A percentile compares a stretch with the other conserved stretches of the same genome.
phyloP scores from a whole-genome alignment of 768 basidiomycete genomes.

The Leccinum longicurvipes region DNA sequence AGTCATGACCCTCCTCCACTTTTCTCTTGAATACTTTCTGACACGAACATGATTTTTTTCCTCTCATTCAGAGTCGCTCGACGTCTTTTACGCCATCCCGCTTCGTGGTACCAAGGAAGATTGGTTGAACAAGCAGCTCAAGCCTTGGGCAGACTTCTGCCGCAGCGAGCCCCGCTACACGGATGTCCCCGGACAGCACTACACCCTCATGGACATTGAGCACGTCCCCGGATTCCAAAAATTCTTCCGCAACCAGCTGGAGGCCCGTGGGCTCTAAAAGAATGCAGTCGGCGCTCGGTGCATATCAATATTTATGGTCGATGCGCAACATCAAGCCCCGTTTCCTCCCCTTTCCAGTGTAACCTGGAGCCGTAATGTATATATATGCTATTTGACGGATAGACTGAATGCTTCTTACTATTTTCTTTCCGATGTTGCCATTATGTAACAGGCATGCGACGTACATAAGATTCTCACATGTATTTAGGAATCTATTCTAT shows the following conservation, averaged over 20 bases:
- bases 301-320: background rate
- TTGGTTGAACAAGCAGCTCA: slow-evolving; percentile 30
- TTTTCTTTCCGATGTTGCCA: background rate
- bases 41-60: background rate
- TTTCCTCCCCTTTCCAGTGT: background rate
- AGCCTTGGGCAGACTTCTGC: slow-evolving; percentile 24
- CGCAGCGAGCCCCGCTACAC: slow-evolving; percentile 22
- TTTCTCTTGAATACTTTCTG: background rate
- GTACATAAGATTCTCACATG: background rate
- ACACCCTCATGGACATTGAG: slow-evolving; percentile 32
- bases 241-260: slow-evolving; percentile 26
- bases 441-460: background rate
- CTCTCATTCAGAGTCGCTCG: slow-evolving; percentile 8
- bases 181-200: slow-evolving; percentile 29
- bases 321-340: background rate
- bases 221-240: slow-evolving; percentile 30
- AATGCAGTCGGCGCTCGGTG: background rate
- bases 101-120: slow-evolving; percentile 27
- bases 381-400: background rate
- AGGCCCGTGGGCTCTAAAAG: slow-evolving; percentile 25
- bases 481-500: background rate
- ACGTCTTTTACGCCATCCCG: slow-evolving; percentile 30
- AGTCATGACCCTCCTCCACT: slow-evolving; percentile 6
- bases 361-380: background rate
- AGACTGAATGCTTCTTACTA: background rate